These are phyloP conservation scores for Durio zibethinus DNA, from an alignment of 345 rosid genomes.

Conservation along the genomic window DNA sequence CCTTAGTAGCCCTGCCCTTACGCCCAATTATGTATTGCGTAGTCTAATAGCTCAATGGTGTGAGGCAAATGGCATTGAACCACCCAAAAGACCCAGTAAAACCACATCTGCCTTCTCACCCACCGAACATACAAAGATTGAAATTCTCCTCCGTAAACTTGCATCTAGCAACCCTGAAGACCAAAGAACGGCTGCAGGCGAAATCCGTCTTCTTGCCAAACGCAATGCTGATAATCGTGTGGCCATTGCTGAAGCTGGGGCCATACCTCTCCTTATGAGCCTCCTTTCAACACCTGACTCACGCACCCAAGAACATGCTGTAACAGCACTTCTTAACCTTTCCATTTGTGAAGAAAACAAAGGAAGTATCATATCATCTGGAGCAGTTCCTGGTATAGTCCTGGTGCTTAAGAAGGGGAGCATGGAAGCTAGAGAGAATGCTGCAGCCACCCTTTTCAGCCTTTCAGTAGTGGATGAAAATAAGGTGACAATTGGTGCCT, in stretches of 20 bases:
- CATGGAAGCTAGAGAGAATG: conserved; percentile 99
- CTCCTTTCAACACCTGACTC: conserved; percentile 85
- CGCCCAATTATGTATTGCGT: conserved; percentile 89
- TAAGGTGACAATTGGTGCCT: conserved; percentile 79
- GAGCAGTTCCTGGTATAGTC: conserved; percentile 93
- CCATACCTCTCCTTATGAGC: conserved; percentile 81
- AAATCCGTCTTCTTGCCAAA: conserved; percentile 95
- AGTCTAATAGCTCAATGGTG: conserved; percentile 99
- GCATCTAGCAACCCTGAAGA: conserved; percentile 70
- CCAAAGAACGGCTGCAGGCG: conserved; percentile 82
- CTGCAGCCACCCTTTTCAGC: conserved; percentile 97
- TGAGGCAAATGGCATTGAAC: conserved; percentile 80
- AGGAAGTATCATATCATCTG: conserved; percentile 77
- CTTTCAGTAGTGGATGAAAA: conserved; percentile 91
- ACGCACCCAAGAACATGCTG: conserved; percentile 91
- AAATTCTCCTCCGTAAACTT: conserved; percentile 75
- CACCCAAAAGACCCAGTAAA: conserved; percentile 81
- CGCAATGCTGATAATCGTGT: conserved; percentile 95
- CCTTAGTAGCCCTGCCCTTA: conserved; percentile 57
- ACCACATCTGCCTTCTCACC: conserved; percentile 58
- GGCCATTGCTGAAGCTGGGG: conserved; percentile 99
- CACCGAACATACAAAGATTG: conserved; percentile 69
- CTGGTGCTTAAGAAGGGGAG: conserved; percentile 93
- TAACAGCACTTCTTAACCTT: conserved; percentile 91
- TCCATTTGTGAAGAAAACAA: conserved; percentile 96